A percentile compares a stretch with the other conserved stretches of the same genome.
Evolutionary conservation across 768 basidiomycete genomes (phyloP).

Genomic region (Rhizopogon vinicolor): DNA sequence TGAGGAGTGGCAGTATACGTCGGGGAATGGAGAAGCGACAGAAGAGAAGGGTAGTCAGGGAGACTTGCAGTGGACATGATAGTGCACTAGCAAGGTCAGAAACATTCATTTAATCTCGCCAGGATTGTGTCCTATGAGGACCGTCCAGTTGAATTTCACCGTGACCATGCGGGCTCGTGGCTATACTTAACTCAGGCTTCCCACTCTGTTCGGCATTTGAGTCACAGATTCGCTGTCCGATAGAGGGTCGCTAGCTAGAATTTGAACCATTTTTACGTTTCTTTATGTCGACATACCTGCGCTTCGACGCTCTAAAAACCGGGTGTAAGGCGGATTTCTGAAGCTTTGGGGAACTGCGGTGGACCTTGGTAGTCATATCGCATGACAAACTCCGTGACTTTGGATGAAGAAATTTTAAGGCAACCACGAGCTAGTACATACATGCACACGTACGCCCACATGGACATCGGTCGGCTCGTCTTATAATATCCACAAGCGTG

Average conservation of each 20-base stretch:
- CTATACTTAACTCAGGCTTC: slow-evolving; percentile 32
- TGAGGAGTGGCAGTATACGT: slow-evolving; percentile 54
- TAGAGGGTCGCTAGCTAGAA: too few relatives aligned
- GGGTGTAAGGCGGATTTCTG: too few relatives aligned
- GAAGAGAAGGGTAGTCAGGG: slow-evolving; percentile 42
- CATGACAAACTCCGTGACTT: too few relatives aligned
- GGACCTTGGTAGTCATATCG: too few relatives aligned
- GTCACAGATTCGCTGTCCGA: neutral
- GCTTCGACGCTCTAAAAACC: too few relatives aligned
- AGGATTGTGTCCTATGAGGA: slow-evolving; percentile 6
- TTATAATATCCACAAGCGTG: neutral
- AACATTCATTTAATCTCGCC: neutral
- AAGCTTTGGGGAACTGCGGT: too few relatives aligned
- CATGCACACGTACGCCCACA: neutral
- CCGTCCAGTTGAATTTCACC: slow-evolving; percentile 1
- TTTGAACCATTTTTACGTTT: too few relatives aligned
- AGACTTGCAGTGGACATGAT: slow-evolving; percentile 54
- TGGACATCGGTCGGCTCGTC: neutral
- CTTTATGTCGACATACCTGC: too few relatives aligned
- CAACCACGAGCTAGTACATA: neutral
- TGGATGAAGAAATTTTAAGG: neutral
- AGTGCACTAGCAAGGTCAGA: slow-evolving; percentile 15
- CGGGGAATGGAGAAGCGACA: slow-evolving; percentile 35
- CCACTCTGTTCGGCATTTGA: slow-evolving; percentile 24
- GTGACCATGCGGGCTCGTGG: slow-evolving; percentile 23